These are phyloP conservation scores for Betula pendula DNA, from an alignment of 306 rosid genomes.

Conservation along the genomic window DNA sequence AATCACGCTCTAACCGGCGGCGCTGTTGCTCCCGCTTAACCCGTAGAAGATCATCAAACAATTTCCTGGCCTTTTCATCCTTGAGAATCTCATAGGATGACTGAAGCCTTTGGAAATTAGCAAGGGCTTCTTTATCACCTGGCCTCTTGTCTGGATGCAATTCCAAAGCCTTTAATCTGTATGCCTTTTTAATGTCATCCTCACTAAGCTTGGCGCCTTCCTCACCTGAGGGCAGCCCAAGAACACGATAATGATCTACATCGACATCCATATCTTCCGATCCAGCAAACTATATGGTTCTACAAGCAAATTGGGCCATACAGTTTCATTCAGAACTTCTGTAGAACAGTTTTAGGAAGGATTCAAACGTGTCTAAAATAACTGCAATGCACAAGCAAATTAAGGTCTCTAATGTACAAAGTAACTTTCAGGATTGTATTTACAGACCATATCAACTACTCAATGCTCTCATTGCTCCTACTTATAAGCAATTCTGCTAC, in stretches of 20 bases:
- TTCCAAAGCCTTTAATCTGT: slow-evolving; percentile 71
- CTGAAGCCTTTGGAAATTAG: slow-evolving; percentile 62
- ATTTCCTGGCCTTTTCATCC: slow-evolving; percentile 75
- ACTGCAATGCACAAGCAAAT: too few species aligned
- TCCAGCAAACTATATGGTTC: not conserved
- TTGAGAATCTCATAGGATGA: slow-evolving; percentile 79
- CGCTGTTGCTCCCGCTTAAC: slow-evolving; percentile 69
- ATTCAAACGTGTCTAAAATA: too few species aligned
- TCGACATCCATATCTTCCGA: slow-evolving; percentile 47
- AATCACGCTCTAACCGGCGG: slow-evolving; percentile 62
- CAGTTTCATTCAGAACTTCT: not conserved
- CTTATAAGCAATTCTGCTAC: too few species aligned
- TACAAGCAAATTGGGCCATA: not conserved
- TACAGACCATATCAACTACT: too few species aligned
- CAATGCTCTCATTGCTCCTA: too few species aligned
- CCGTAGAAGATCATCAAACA: slow-evolving; percentile 71
- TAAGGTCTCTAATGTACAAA: too few species aligned
- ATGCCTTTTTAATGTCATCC: slow-evolving; percentile 72
- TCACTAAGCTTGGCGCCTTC: slow-evolving; percentile 67
- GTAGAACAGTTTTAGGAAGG: not conserved
- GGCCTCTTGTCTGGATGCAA: slow-evolving; percentile 93
- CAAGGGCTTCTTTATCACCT: slow-evolving; percentile 75
- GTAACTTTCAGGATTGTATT: too few species aligned
- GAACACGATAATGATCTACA: slow-evolving; percentile 63
- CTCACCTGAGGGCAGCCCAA: slow-evolving; percentile 84